Base-by-base conservation (phyloP, 768 basidiomycete genomes). In the Pleurotus salmoneostramineus region DNA sequence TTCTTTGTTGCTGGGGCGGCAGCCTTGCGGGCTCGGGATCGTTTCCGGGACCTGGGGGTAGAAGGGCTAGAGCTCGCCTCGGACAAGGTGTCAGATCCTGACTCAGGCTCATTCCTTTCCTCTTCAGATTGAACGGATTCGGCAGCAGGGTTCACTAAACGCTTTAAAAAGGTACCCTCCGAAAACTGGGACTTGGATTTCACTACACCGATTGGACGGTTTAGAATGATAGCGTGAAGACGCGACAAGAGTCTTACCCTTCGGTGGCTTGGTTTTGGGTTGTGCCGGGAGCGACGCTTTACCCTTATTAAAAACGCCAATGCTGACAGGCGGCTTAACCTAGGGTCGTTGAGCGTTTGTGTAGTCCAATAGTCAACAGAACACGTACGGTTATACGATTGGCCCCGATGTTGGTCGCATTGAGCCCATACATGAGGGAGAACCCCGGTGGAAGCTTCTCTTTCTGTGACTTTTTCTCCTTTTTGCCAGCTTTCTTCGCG, bases 361-460 rank as follows among this genome's bases (percentile, higher is more conserved):
- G 48, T 34, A 37, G 10, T 8, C 49, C 21, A 17, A 17, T 10
- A 34, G 3, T 15, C 4, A 12, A 49, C 45, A 35, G 15, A 44
- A 6, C 11, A 65, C 77, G 50, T 62, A 88, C 87, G 56, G 87
- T 89, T 8, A 89, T 65, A 42, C 88, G 78, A 57, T 80, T 77
- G 54, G 77, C 80, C 11, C 85, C 83, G 2, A 89, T 76, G 60
- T 85, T 88, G 4, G 77, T 79, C 0, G 87, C 81, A 12, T 77
- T 69, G 65, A 88, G 87, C 0, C 84, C 85, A 60, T 88, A 83
- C 83, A 89, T 83, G 31, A 89, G 72, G 0, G 86, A 85, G 35
- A 88, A 73, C 3, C 79, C 83, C 1, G 79, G 70, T 6, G 80
- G 74, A 7, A 75, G 57, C 46, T 71, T 78, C n/a, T 68, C 70